A percentile compares a stretch with the other conserved stretches of the same genome.
Evolutionary conservation across 192 early-diverging fungal genomes (phyloP).

Genomic region (Gaertneriomyces sp.): DNA sequence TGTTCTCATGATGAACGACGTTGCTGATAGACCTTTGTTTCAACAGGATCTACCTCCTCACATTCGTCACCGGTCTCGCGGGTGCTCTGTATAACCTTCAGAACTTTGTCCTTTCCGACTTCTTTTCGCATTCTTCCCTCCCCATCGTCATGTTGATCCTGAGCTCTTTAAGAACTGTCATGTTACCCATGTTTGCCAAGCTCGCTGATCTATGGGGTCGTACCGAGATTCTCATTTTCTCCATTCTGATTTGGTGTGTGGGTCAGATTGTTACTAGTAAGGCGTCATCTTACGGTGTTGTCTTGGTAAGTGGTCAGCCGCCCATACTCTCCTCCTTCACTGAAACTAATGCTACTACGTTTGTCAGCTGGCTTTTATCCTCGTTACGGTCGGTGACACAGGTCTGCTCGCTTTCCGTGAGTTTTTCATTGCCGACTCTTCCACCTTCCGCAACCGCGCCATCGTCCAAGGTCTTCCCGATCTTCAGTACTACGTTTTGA

Average conservation of each 20-base stretch:
- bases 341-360: not conserved
- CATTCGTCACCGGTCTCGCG: not conserved
- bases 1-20: too few relatives aligned
- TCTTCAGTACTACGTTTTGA: not conserved
- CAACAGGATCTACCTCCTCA: not conserved
- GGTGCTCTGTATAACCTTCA: not conserved
- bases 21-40: too few relatives aligned
- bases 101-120: not conserved
- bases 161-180: not conserved
- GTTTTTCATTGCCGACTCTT: slow-evolving; percentile 13
- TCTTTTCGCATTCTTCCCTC: not conserved
- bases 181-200: slow-evolving; percentile 1
- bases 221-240: slow-evolving; percentile 1
- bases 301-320: not conserved
- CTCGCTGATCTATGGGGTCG: slow-evolving; percentile 12
- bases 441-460: not conserved
- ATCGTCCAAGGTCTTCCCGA: not conserved
- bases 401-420: slow-evolving; percentile 10
- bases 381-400: slow-evolving; percentile 1
- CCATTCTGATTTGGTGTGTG: not conserved
- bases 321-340: not conserved
- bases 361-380: not conserved
- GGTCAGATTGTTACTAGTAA: not conserved
- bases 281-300: not conserved
- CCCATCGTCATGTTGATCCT: slow-evolving; percentile 5